Evolutionary conservation across 306 rosid genomes (phyloP).

Genomic region (Oxytropis ochrocephala): DNA sequence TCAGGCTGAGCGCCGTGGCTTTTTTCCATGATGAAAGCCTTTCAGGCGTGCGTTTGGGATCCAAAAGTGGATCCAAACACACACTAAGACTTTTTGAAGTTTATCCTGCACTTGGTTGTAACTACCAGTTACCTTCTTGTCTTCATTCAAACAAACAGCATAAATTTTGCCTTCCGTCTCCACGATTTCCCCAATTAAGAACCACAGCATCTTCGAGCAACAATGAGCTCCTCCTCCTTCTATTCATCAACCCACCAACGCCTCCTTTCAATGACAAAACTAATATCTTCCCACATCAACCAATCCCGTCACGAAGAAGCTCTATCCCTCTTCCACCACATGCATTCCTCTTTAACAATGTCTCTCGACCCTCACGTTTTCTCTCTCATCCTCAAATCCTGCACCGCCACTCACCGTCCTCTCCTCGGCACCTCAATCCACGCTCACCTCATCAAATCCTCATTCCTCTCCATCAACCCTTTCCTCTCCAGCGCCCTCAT

Average conservation of each 20-base stretch:
- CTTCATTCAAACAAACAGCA: too few relatives aligned
- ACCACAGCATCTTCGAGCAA: neutral
- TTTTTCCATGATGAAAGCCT: too few relatives aligned
- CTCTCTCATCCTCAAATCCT: constrained; percentile 74
- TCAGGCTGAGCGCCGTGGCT: too few relatives aligned
- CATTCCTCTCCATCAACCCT: constrained; percentile 45
- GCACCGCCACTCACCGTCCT: constrained; percentile 45
- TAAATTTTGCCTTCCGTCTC: too few relatives aligned
- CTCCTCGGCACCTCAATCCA: constrained; percentile 60
- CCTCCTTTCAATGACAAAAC: constrained; percentile 47
- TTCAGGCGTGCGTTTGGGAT: too few relatives aligned
- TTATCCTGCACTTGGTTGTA: too few relatives aligned
- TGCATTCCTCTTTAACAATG: constrained; percentile 46
- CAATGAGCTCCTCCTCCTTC: neutral
- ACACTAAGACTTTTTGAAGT: too few relatives aligned
- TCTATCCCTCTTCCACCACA: constrained; percentile 52
- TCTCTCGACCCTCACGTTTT: constrained; percentile 68
- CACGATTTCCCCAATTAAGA: too few relatives aligned
- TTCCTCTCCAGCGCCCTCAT: constrained; percentile 51
- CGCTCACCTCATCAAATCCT: constrained; percentile 48
- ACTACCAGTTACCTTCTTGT: too few relatives aligned
- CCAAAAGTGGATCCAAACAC: too few relatives aligned
- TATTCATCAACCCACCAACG: constrained; percentile 26
- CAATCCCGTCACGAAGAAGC: constrained; percentile 48
- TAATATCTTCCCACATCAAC: constrained; percentile 38